Conservation (phyloP, 176 grass and related monocot species). For the Guadua angustifolia region DNA sequence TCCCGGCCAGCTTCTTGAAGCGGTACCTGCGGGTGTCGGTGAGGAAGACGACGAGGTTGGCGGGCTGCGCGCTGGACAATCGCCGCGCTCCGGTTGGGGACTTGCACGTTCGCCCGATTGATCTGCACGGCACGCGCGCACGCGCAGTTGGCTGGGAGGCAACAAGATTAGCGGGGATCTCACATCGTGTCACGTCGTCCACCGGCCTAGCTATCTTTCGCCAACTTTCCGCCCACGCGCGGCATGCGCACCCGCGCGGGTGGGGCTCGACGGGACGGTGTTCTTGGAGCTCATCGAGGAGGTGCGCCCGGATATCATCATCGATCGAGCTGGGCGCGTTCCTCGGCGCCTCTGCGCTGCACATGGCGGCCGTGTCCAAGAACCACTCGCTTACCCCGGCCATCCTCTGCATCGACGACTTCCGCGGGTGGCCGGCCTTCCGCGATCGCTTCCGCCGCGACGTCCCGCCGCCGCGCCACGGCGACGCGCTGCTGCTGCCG, state of each 20-base stretch:
- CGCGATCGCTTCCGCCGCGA: slow-evolving; percentile 70
- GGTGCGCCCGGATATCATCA: slow-evolving; percentile 64
- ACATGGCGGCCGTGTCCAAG: slow-evolving; percentile 74
- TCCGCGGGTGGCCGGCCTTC: slow-evolving; percentile 91
- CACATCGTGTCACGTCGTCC: no score
- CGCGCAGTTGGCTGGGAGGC: no score
- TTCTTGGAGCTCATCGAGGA: slow-evolving; percentile 74
- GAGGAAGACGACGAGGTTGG: no score
- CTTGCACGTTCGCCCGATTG: no score
- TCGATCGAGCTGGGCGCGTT: slow-evolving; percentile 97
- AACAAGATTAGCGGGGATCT: no score
- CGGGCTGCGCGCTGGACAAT: no score
- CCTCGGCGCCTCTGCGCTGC: slow-evolving; percentile 94
- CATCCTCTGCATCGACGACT: slow-evolving; percentile 96
- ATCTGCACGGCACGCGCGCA: no score
- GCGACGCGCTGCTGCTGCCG: slow-evolving; percentile 74
- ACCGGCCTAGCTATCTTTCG: no score
- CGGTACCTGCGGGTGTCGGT: no score
- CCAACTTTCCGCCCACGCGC: no score
- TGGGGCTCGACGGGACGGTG: slow-evolving; percentile 88
- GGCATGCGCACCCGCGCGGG: slow-evolving; percentile 64
- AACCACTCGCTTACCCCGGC: slow-evolving; percentile 73
- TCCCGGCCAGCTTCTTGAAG: no score
- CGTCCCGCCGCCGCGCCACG: slow-evolving; percentile 60
- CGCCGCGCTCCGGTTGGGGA: no score